Percentiles rank a stretch among this genome's conserved stretches.
These are phyloP conservation scores for Taxawa tesnikishii DNA, from an alignment of 2,329 filamentous ascomycete genomes.

Conservation along the genomic window DNA sequence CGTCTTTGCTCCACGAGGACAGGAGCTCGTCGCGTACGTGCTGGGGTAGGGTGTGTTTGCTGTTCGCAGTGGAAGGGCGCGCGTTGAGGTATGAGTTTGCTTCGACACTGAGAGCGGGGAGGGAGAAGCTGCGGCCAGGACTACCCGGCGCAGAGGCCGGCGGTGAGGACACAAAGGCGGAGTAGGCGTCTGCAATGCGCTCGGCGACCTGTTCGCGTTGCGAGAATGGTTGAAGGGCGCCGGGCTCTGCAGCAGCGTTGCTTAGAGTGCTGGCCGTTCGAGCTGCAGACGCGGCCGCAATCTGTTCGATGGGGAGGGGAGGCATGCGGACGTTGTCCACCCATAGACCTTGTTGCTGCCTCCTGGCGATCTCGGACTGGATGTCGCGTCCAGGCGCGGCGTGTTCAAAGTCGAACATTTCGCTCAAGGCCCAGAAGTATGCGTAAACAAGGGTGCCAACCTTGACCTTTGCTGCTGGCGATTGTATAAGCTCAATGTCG, in stretches of 20 bases:
- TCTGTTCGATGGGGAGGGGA: conserved; percentile 48
- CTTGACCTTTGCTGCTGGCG: conserved; percentile 60
- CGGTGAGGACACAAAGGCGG: conserved; percentile 48
- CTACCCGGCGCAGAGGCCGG: conserved; percentile 58
- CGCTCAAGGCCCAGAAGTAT: conserved; percentile 71
- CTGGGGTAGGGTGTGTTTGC: conserved; percentile 49
- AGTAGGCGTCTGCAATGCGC: conserved; percentile 60
- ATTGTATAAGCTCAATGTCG: conserved; percentile 57
- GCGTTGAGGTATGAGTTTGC: conserved; percentile 17
- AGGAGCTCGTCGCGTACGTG: conserved; percentile 65
- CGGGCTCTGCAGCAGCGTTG: conserved; percentile 45
- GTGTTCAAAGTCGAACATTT: conserved; percentile 64
- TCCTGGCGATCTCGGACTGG: conserved; percentile 61
- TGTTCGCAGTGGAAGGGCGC: conserved; percentile 15
- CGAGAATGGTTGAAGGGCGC: conserved; percentile 63
- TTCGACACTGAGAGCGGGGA: conserved; percentile 42
- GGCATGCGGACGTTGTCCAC: conserved; percentile 62
- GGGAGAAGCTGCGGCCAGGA: conserved; percentile 50
- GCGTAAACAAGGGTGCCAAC: conserved; percentile 77
- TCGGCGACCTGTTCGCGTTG: conserved; percentile 60
- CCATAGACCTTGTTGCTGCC: conserved; percentile 68
- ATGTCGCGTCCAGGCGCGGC: conserved; percentile 59
- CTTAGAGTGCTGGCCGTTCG: conserved; percentile 30
- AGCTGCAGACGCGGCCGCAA: conserved; percentile 28
- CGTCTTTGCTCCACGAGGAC: conserved; percentile 66